These are phyloP conservation scores for Trichothecium sympodiale DNA, from an alignment of 2,329 filamentous ascomycete genomes.

Conservation along the genomic window DNA sequence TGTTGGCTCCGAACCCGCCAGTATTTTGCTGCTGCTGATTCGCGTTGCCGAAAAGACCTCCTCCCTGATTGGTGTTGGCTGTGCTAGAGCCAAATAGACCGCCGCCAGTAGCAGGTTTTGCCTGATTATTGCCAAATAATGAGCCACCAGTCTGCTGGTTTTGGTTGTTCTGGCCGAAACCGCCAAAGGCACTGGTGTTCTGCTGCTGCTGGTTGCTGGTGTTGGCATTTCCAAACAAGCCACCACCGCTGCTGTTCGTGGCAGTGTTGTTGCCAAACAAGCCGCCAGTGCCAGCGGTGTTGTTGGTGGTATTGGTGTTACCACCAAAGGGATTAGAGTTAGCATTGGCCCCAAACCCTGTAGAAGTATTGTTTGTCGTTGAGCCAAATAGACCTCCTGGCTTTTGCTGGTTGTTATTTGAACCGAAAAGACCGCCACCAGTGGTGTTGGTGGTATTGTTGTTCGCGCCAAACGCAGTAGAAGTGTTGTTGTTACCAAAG, in stretches of 20 bases:
- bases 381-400: slow-evolving; percentile 31
- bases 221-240: slow-evolving; percentile 36
- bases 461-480: slow-evolving; percentile 6
- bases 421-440: slow-evolving; percentile 4
- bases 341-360: slow-evolving; percentile 6
- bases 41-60: slow-evolving; percentile 19
- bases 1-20: slow-evolving; percentile 26
- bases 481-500: slow-evolving; percentile 15
- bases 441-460: slow-evolving; percentile 1
- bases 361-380: neutral
- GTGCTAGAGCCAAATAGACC: slow-evolving; percentile 33
- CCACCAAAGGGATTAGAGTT: slow-evolving; percentile 22
- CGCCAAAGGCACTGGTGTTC: slow-evolving; percentile 40
- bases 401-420: slow-evolving; percentile 5
- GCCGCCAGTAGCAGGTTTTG: slow-evolving; percentile 12
- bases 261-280: slow-evolving; percentile 31
- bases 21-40: slow-evolving; percentile 17
- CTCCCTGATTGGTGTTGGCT: slow-evolving; percentile 15
- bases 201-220: slow-evolving; percentile 18
- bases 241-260: slow-evolving; percentile 21
- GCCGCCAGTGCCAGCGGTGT: slow-evolving; percentile 24
- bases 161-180: slow-evolving; percentile 12
- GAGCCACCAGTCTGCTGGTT: slow-evolving; percentile 14
- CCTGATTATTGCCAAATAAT: slow-evolving; percentile 1
- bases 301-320: slow-evolving; percentile 19